Evolutionary conservation across 805 yeast genomes (phyloP), one percentile per base, ranked within the genome.

Genomic region (Jamesozyma lodderae): DNA sequence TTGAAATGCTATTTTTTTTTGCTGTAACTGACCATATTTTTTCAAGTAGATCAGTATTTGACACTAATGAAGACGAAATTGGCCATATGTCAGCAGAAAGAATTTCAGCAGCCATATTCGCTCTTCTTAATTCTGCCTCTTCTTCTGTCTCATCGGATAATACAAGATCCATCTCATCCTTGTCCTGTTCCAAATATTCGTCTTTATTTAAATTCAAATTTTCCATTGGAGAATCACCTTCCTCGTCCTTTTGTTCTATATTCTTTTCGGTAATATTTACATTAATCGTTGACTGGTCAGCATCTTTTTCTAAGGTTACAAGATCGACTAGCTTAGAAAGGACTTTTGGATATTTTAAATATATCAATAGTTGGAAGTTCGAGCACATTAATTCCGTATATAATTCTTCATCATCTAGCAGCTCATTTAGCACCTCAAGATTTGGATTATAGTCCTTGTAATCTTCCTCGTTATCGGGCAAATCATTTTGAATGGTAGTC

Each of bases 1-100:
- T 81, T 24, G 88, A 77, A 41, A 80, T 66, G 13, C 85, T 84
- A 7, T 72, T 69, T 2, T 72, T 72, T 38, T 71, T 70, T 49
- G 84, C 94, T 42, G 92, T 67, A 16, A 88, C 67, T 16, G 75
- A 62, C 98, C 98, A 92, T 33, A 92, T 62, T 51, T 72, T 75
- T 38, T 74, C 73, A 51, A 92, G 62, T 27, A 84, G 67, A 16
- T 68, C 71, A 4, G 73, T 66, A 42, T 78, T 75, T 48, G 83
- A 88, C 79, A 90, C 79, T 39, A 92, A 79, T 1, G 94, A 79
- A 48, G 88, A 95, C 1, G 95, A 82, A 27, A 92, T 68, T 2
- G 94, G 81, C 96, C 96, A 90, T 7, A 87, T 88, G 54, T 90
- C 97, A 4, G 92, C 85, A 29, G 90, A 76, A 34, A 92, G 67